Percentiles rank a stretch among this genome's conserved stretches.
Evolutionary conservation across 2,329 filamentous ascomycete species (phyloP).

Genomic region (Fusarium nygamai): DNA sequence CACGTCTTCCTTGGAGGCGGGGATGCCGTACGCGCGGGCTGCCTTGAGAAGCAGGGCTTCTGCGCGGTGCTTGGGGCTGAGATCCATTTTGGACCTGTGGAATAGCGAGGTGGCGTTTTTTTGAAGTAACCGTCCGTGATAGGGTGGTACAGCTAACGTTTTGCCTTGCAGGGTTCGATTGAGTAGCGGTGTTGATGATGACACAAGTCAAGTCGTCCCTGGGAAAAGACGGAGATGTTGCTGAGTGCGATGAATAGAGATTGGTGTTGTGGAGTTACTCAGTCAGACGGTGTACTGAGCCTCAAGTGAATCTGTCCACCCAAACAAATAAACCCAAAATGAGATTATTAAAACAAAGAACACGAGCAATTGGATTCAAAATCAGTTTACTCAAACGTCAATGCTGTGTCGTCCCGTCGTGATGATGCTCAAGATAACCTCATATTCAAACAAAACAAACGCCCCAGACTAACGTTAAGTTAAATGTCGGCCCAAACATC

Average conservation of each 20-base stretch:
- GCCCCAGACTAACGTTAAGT: slow-evolving; percentile 4
- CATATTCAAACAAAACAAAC: slow-evolving; percentile 33
- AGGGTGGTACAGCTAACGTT: slow-evolving; percentile 36
- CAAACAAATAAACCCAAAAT: not conserved
- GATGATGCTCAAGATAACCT: slow-evolving; percentile 16
- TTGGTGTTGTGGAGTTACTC: not conserved
- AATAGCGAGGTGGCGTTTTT: slow-evolving; percentile 50
- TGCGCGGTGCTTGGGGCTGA: slow-evolving; percentile 42
- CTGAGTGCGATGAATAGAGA: not conserved
- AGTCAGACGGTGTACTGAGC: slow-evolving; percentile 12
- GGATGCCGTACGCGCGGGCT: slow-evolving; percentile 46
- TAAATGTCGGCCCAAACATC: slow-evolving; percentile 35
- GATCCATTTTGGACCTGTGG: slow-evolving; percentile 45
- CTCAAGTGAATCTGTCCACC: not conserved
- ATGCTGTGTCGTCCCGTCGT: not conserved
- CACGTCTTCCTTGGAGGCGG: slow-evolving; percentile 50
- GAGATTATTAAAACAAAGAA: not conserved
- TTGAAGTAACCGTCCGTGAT: slow-evolving; percentile 30
- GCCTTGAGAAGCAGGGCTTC: slow-evolving; percentile 49
- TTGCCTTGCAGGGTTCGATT: slow-evolving; percentile 4
- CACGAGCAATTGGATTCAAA: not conserved
- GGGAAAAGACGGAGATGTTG: not conserved
- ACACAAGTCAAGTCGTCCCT: not conserved
- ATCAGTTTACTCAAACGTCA: not conserved
- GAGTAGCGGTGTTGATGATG: not conserved